A percentile compares a stretch with the other conserved stretches of the same genome.
Conservation (phyloP, 441 rosid genomes). For the Aquilaria agallochum region DNA sequence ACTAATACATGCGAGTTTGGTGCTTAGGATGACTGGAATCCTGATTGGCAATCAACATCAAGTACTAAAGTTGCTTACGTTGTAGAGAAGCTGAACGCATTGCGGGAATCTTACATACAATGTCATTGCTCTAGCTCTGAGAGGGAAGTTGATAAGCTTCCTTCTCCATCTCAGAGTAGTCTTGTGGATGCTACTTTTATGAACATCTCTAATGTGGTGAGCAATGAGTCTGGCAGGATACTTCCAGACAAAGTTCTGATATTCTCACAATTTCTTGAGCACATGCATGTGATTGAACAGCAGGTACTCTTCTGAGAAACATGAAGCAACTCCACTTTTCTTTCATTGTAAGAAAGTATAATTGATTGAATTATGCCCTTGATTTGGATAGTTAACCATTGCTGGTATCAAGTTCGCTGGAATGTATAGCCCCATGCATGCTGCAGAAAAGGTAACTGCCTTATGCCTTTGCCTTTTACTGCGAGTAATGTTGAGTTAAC, state of each 20-base stretch:
- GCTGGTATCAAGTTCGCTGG: constrained; percentile 84
- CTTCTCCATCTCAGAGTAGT: constrained; percentile 19
- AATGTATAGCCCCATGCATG: constrained; percentile 89
- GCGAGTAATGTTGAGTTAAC: too few relatives aligned
- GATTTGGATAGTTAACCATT: constrained; percentile 49
- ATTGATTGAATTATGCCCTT: not conserved
- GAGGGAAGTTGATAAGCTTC: constrained; percentile 21
- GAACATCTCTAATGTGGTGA: constrained; percentile 16
- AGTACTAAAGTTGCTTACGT: constrained; percentile 93
- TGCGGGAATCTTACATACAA: constrained; percentile 47
- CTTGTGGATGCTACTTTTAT: constrained; percentile 12
- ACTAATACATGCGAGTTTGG: constrained; percentile 14
- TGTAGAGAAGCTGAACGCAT: constrained; percentile 58
- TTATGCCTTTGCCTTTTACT: constrained; percentile 1
- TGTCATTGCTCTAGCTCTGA: constrained; percentile 17
- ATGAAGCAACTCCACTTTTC: too few relatives aligned
- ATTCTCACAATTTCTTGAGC: constrained; percentile 97
- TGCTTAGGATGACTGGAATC: constrained; percentile 89
- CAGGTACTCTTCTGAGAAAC: constrained; percentile 50
- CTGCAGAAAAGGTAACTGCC: constrained; percentile 60
- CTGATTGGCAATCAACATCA: constrained; percentile 96
- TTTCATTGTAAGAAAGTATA: too few relatives aligned
- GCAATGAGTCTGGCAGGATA: constrained; percentile 26
- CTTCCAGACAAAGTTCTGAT: constrained; percentile 71
- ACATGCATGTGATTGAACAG: constrained; percentile 83